phyloP scores from a whole-genome alignment of 495 filamentous ascomycete species.

The Lasiosphaeris hirsuta region DNA sequence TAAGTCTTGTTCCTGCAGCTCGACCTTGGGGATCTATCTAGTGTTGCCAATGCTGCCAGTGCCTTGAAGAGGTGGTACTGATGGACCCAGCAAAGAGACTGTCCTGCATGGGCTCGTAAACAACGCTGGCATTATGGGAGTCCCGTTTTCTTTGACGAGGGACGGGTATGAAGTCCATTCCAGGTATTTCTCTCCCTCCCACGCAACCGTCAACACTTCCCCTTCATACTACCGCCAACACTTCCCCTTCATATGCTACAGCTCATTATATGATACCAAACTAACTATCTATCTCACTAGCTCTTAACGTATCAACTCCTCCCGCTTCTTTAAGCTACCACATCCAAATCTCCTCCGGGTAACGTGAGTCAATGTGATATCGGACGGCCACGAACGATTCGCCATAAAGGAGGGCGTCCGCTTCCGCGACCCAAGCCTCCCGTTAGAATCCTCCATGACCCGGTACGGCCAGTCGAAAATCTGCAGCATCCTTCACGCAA shows the following conservation, averaged over 20 bases:
- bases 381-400: conserved; percentile 31
- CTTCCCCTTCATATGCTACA: no score
- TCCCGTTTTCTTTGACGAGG: conserved; percentile 30
- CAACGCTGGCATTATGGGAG: conserved; percentile 34
- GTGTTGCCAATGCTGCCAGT: conserved; percentile 14
- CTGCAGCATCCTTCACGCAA: conserved; percentile 30
- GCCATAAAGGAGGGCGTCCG: conserved; percentile 36
- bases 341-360: no score
- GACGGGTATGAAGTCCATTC: conserved; percentile 49
- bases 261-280: conserved; percentile 38
- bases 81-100: conserved; percentile 17
- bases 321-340: conserved; percentile 34
- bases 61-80: no score
- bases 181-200: no score
- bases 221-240: no score
- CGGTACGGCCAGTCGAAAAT: conserved; percentile 26
- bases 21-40: conserved; percentile 41
- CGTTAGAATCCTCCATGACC: conserved; percentile 11
- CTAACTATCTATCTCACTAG: conserved; percentile 46
- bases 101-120: conserved; percentile 31
- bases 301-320: conserved; percentile 41
- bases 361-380: conserved; percentile 41
- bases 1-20: conserved; percentile 42
- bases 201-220: no score
- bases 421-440: conserved; percentile 23